Base-by-base conservation (phyloP, 352 stramenopile species). In the Thalassiosira mediterranea region DNA sequence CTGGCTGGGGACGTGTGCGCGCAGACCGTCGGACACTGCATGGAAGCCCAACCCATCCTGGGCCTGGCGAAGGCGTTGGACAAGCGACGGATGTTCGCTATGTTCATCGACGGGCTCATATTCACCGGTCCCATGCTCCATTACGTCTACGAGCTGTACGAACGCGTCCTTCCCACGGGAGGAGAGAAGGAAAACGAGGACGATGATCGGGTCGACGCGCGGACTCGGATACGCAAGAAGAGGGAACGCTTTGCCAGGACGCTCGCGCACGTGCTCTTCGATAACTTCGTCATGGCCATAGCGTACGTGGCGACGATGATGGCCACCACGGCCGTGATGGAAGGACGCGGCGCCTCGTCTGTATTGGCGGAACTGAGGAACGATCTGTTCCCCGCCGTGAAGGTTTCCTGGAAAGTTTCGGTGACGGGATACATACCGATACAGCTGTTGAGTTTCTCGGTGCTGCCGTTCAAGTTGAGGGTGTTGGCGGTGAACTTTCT, bases 401-500 rank as follows among this genome's bases (percentile, higher is more conserved):
- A 78, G 40, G 56, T 68, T 17, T 75, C 66, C 4, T 77, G 54
- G 59, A 76, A 70, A 46, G 66, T 63, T 4, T 74, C 59, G 28
- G 40, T 62, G 11, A 47, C 73, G 52, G 65, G 65, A 44, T 70
- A 68, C 28, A 62, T 63, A 15, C 68, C 66, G 19, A 65, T 83
- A 54, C 74, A 83, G 49, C 64, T 83, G 52, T 23, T 74, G 19
- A 67, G 52, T 10, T 83, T 83, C 74, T 62, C 74, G 42, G 77
- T 66, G 37, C 56, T 81, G 28, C 67, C 67, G 11, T 67, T 51
- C 32, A 69, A 83, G 40, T 32, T 83, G 26, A 68, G 66, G 52
- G 74, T 83, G 7, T 48, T 83, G 28, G 74, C 74, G 1, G 74
- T 83, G 21, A 83, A 83, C 69, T 47, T 68, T 37, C 57, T 77